A percentile compares a stretch with the other conserved stretches of the same genome.
phyloP scores from a whole-genome alignment of 2,329 filamentous ascomycete genomes.

The Paracorniculantispora psalliotae region DNA sequence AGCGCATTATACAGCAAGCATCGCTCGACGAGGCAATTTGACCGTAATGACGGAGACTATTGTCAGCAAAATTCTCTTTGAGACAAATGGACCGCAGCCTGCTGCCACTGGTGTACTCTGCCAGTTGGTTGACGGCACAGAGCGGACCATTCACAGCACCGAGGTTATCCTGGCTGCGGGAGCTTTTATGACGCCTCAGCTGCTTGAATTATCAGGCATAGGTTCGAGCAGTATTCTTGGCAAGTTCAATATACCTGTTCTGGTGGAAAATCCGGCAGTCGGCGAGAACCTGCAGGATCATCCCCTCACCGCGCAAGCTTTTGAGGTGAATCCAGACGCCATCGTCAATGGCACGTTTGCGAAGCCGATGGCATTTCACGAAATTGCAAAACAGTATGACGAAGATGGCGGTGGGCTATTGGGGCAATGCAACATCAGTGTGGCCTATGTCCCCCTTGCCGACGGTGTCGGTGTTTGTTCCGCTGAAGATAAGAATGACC shows the following conservation, averaged over 20 bases:
- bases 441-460: background rate
- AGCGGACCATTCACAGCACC: too few relatives aligned
- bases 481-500: background rate
- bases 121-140: constrained; percentile 11
- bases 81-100: background rate
- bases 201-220: constrained; percentile 41
- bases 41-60: constrained; percentile 21
- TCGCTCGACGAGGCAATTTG: constrained; percentile 20
- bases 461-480: background rate
- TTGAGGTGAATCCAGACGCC: constrained; percentile 20
- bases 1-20: constrained; percentile 19
- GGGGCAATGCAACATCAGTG: background rate
- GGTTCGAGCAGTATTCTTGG: constrained; percentile 30
- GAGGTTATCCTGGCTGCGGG: constrained; percentile 42
- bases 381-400: background rate
- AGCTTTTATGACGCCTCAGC: constrained; percentile 35
- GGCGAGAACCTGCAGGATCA: constrained; percentile 38
- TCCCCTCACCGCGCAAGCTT: constrained; percentile 18
- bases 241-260: constrained; percentile 24
- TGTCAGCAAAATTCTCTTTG: constrained; percentile 22
- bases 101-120: constrained; percentile 21
- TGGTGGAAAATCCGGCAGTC: constrained; percentile 32
- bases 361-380: background rate
- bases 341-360: constrained; percentile 19
- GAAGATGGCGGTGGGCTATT: background rate